phyloP scores from a whole-genome alignment of 768 basidiomycete genomes.

The Calocybe indica region DNA sequence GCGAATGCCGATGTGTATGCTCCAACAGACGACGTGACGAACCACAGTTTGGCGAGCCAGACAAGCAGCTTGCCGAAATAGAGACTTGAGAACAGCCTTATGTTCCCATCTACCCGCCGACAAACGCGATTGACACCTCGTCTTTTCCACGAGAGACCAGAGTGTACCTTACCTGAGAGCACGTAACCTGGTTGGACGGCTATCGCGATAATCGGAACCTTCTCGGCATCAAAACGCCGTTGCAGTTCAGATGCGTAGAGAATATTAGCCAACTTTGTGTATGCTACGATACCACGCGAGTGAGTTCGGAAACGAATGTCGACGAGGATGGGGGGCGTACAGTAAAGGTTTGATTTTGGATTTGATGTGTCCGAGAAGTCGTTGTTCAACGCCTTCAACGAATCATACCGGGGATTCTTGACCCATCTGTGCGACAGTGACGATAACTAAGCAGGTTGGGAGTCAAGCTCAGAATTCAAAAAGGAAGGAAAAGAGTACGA shows the following conservation, averaged over 20 bases:
- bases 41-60: no score
- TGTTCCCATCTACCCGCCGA: background rate
- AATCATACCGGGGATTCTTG: no score
- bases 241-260: slow-evolving; percentile 48
- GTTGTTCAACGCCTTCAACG: background rate
- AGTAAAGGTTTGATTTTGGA: no score
- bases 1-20: background rate
- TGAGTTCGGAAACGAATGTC: no score
- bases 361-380: background rate
- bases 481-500: slow-evolving; percentile 5
- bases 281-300: slow-evolving; percentile 18
- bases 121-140: background rate
- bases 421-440: no score
- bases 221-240: slow-evolving; percentile 28
- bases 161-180: background rate
- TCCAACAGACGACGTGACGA: background rate
- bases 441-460: no score
- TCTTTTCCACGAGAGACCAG: background rate
- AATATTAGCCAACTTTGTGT: slow-evolving; percentile 44
- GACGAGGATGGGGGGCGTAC: no score
- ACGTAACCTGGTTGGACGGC: slow-evolving; percentile 14
- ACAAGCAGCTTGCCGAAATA: no score
- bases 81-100: background rate
- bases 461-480: no score
- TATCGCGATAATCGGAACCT: slow-evolving; percentile 27